These are phyloP conservation scores for Fusarium lateritium DNA, from an alignment of 2,329 filamentous ascomycete species.

Conservation along the genomic window DNA sequence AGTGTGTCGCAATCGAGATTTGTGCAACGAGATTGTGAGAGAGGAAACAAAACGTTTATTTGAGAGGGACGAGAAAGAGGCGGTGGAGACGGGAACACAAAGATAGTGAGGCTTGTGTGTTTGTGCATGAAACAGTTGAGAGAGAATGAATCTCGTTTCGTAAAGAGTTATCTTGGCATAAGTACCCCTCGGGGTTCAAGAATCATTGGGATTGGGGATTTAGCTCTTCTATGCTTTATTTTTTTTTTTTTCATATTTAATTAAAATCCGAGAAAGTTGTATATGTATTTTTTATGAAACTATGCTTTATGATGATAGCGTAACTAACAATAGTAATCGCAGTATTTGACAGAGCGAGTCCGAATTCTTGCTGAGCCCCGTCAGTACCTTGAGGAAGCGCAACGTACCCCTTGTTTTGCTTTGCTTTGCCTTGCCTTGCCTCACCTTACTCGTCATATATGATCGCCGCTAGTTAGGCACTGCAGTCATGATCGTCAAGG, in stretches of 20 bases:
- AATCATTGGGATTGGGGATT: too few relatives aligned
- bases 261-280: too few relatives aligned
- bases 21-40: conserved; percentile 36
- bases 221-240: too few relatives aligned
- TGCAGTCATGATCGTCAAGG: conserved; percentile 20
- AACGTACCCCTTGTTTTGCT: conserved; percentile 21
- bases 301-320: too few relatives aligned
- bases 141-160: background rate
- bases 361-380: too few relatives aligned
- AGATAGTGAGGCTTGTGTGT: background rate
- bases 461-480: conserved; percentile 25
- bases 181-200: too few relatives aligned
- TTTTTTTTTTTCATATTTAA: too few relatives aligned
- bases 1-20: conserved; percentile 50
- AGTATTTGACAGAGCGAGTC: too few relatives aligned
- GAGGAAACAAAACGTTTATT: conserved; percentile 13
- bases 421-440: background rate
- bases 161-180: background rate
- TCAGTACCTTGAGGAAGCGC: background rate
- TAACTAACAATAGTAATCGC: too few relatives aligned
- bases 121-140: conserved; percentile 5
- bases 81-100: conserved; percentile 31
- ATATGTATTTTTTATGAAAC: too few relatives aligned
- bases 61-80: conserved; percentile 24
- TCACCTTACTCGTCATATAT: conserved; percentile 21